Conservation (phyloP, 176 grass and related monocot species). For the Eleusine coracana region DNA sequence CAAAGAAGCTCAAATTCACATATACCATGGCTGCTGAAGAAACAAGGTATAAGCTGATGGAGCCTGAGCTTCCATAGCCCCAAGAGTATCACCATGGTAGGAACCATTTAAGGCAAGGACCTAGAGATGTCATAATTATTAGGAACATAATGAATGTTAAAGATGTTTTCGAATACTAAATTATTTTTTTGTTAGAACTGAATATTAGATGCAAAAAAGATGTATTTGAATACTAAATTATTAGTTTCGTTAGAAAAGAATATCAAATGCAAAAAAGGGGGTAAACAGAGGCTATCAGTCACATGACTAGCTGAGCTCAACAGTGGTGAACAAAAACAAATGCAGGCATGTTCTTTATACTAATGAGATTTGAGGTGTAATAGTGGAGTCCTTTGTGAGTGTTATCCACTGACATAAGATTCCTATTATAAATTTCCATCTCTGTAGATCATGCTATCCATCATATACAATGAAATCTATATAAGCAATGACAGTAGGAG, state of each 20-base stretch:
- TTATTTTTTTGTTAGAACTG: conserved; percentile 8
- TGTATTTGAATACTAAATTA: neutral
- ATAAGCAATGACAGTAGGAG: neutral
- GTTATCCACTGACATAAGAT: neutral
- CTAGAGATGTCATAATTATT: conserved; percentile 42
- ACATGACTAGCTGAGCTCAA: neutral
- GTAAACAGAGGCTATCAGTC: neutral
- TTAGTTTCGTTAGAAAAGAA: neutral
- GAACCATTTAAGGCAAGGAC: conserved; percentile 89
- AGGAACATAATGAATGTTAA: neutral
- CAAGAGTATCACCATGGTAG: conserved; percentile 94
- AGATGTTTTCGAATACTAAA: neutral
- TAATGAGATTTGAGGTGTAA: neutral
- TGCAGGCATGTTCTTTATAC: neutral
- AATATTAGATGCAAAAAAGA: neutral
- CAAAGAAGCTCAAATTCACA: conserved; percentile 29
- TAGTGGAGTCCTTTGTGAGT: neutral
- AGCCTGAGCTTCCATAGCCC: conserved; percentile 98
- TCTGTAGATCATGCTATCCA: neutral
- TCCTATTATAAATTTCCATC: neutral
- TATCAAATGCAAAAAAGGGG: neutral
- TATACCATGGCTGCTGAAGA: conserved; percentile 93
- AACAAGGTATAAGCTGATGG: conserved; percentile 92
- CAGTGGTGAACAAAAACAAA: neutral
- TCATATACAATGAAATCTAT: neutral